Conservation (phyloP, 495 filamentous ascomycete genomes). For the Hamigera avellanea region DNA sequence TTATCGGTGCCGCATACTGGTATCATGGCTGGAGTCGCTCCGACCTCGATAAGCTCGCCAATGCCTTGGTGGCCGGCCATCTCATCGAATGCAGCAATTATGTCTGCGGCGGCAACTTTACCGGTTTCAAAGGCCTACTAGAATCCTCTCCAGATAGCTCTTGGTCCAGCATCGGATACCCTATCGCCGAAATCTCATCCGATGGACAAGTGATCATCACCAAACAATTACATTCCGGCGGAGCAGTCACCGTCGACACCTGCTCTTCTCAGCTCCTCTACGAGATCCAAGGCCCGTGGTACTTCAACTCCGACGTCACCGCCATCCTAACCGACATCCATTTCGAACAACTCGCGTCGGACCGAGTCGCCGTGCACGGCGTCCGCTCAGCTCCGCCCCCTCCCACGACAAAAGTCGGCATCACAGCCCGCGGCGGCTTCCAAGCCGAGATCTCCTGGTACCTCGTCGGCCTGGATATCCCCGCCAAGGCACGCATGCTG, state of each 20-base stretch:
- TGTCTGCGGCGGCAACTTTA: slow-evolving; percentile 45
- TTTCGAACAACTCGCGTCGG: slow-evolving; percentile 30
- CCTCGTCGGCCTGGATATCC: slow-evolving; percentile 33
- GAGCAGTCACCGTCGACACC: slow-evolving; percentile 35
- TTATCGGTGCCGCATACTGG: slow-evolving; percentile 40
- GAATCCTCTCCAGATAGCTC: slow-evolving; percentile 17
- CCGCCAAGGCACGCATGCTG: slow-evolving; percentile 29
- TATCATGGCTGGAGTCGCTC: slow-evolving; percentile 34
- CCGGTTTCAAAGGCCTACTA: slow-evolving; percentile 39
- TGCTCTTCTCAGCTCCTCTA: slow-evolving; percentile 45
- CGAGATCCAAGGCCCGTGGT: slow-evolving; percentile 48
- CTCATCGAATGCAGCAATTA: slow-evolving; percentile 46
- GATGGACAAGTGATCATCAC: slow-evolving; percentile 37
- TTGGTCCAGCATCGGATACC: slow-evolving; percentile 42
- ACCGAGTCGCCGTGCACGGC: slow-evolving; percentile 16
- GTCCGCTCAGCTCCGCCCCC: slow-evolving; percentile 26
- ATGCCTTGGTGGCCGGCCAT: slow-evolving; percentile 41
- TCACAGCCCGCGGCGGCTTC: slow-evolving; percentile 36
- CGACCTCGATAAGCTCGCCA: slow-evolving; percentile 37
- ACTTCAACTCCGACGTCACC: slow-evolving; percentile 46
- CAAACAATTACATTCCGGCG: slow-evolving; percentile 24
- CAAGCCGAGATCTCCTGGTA: slow-evolving; percentile 34
- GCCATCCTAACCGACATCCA: slow-evolving; percentile 37
- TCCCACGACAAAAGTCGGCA: slow-evolving; percentile 44
- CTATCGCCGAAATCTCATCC: slow-evolving; percentile 44